Evolutionary conservation across 2,329 filamentous ascomycete species (phyloP).

Genomic region (Calonectria pseudoreteaudii): DNA sequence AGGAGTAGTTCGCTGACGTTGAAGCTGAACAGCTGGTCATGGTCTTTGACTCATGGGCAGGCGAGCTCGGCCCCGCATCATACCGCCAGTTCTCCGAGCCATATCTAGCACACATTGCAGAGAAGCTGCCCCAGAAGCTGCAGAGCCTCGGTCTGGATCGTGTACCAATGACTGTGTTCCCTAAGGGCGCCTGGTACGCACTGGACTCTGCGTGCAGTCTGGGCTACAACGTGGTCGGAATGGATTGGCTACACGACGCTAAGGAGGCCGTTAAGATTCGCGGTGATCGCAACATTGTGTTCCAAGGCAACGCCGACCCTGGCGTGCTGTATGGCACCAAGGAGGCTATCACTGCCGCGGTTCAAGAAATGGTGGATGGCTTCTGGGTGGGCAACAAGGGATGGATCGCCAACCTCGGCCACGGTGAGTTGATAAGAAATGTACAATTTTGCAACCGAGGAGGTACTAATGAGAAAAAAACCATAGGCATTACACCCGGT

Average conservation of each 20-base stretch:
- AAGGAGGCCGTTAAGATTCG: slow-evolving; percentile 85
- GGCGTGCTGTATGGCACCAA: slow-evolving; percentile 90
- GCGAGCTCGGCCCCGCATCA: slow-evolving; percentile 85
- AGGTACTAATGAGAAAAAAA: slow-evolving; percentile 22
- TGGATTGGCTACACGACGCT: slow-evolving; percentile 95
- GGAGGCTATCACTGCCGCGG: slow-evolving; percentile 83
- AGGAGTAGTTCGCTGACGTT: not conserved
- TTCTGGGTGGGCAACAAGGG: slow-evolving; percentile 85
- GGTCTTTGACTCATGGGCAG: slow-evolving; percentile 98
- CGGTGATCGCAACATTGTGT: slow-evolving; percentile 77
- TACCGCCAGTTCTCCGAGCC: slow-evolving; percentile 90
- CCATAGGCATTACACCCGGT: slow-evolving; percentile 86
- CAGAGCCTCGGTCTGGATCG: slow-evolving; percentile 79
- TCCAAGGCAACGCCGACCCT: slow-evolving; percentile 97
- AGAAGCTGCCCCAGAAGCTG: slow-evolving; percentile 80
- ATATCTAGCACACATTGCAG: slow-evolving; percentile 85
- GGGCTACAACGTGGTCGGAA: slow-evolving; percentile 91
- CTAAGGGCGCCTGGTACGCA: slow-evolving; percentile 97
- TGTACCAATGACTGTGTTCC: slow-evolving; percentile 98
- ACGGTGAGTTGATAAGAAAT: slow-evolving; percentile 72
- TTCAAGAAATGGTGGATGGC: slow-evolving; percentile 87
- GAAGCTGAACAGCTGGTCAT: slow-evolving; percentile 75
- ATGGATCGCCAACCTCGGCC: slow-evolving; percentile 97
- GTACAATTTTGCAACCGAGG: not conserved
- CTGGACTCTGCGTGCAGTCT: slow-evolving; percentile 87